Evolutionary conservation across 805 yeast genomes (phyloP), one percentile per base, ranked within the genome.

Genomic region (Monosporozyma unispora): DNA sequence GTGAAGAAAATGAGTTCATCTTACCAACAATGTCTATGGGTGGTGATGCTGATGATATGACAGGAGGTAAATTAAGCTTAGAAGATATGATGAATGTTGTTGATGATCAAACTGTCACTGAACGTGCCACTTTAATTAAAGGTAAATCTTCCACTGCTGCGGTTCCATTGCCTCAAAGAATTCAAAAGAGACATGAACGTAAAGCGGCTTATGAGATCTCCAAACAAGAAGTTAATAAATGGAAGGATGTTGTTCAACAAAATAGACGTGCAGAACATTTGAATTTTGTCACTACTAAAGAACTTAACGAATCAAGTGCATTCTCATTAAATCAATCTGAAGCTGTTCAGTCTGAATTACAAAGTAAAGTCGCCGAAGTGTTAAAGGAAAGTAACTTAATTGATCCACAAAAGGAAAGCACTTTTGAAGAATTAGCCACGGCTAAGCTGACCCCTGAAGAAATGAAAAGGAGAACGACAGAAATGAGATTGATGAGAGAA

Each of bases 401-500:
- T 6, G 88, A 84, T 61, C 93, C 87, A 46, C 75, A 77, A 56
- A 80, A 83, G 48, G 87, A 84, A 56, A 80, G 89, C n/a, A 79
- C 85, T 4, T 90, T 89, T 66, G 97, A 91, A 66, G 87, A 90
- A 48, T 76, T 88, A 33, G 90, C 87, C 7, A 80, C 86, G 2
- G 89, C 96, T 1, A 82, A 84, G 60, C 69, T 91, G 66, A 76
- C 93, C 0, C 78, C 82, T 25, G 95, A 85, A 52, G 98, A 93
- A 46, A 69, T 91, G 70, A 70, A 72, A 49, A 80, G 81, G 63
- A 76, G 95, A 52, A 83, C 93, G 7, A 78, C 80, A 51, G 96
- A 91, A 68, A 74, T 91, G 57, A 78, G 98, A 57, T 69, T 85
- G 61, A 88, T 89, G 96, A 78, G 99, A 55, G 99, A 93, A 63